Conservation (phyloP, 2,329 filamentous ascomycete genomes). For the Nigrospora oryzae region DNA sequence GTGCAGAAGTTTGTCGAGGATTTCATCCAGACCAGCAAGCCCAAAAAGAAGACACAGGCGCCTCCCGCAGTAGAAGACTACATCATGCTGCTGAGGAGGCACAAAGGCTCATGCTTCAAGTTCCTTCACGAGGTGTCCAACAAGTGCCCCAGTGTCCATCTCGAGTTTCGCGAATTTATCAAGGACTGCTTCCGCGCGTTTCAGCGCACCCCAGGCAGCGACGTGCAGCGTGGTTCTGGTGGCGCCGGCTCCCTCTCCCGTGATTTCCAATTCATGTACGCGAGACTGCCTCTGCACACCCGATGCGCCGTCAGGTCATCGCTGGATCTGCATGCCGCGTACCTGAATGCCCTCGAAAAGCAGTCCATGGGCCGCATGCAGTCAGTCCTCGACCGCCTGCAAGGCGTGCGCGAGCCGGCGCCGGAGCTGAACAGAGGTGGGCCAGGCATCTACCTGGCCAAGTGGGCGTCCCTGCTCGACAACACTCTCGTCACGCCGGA, state of each 20-base stretch:
- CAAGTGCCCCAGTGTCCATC: conserved; percentile 57
- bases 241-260: conserved; percentile 24
- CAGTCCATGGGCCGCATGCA: conserved; percentile 49
- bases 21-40: conserved; percentile 52
- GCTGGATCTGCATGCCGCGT: conserved; percentile 51
- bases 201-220: conserved; percentile 13
- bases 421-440: conserved; percentile 36
- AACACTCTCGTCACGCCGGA: conserved; percentile 60
- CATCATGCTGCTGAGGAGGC: conserved; percentile 55
- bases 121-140: conserved; percentile 64
- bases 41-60: conserved; percentile 25
- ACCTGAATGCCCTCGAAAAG: conserved; percentile 46
- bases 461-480: conserved; percentile 66
- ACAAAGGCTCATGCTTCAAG: conserved; percentile 55
- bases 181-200: conserved; percentile 52
- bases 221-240: conserved; percentile 7
- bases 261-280: conserved; percentile 32
- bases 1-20: conserved; percentile 63
- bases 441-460: conserved; percentile 63
- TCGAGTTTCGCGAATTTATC: conserved; percentile 53
- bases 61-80: conserved; percentile 63
- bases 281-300: conserved; percentile 35
- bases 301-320: conserved; percentile 36
- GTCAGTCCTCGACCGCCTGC: conserved; percentile 37
- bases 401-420: neutral